Conservation (phyloP, 2,329 filamentous ascomycete genomes). For the Fusarium sterilihyphosum region DNA sequence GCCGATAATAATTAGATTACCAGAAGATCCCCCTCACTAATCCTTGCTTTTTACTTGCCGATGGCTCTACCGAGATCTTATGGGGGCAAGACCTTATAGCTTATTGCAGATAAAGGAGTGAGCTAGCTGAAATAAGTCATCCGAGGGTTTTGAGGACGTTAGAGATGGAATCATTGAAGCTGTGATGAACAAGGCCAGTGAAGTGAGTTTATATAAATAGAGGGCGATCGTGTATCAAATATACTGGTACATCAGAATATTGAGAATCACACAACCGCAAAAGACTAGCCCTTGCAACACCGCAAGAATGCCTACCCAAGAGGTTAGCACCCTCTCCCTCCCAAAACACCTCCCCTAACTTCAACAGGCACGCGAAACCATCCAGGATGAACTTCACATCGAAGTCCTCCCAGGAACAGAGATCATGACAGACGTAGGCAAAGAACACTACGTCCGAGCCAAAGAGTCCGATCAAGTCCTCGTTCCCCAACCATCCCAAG, state of each 20-base stretch:
- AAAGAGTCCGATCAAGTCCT: slow-evolving; percentile 27
- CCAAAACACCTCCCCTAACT: background rate
- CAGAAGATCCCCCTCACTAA: background rate
- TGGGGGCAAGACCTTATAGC: too few species aligned
- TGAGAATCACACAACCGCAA: fast-evolving
- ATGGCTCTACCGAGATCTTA: background rate
- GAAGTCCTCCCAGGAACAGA: slow-evolving; percentile 29
- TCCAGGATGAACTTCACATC: slow-evolving; percentile 31
- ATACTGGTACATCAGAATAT: background rate
- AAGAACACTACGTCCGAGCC: slow-evolving; percentile 24
- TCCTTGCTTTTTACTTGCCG: background rate
- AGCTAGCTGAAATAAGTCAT: background rate
- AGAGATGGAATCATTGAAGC: background rate
- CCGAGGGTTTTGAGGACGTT: background rate
- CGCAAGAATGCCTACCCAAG: background rate
- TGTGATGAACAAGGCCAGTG: fast-evolving
- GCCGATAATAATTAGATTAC: background rate
- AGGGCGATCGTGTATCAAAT: fast-evolving
- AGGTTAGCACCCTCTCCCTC: background rate
- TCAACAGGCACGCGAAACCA: background rate
- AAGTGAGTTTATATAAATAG: background rate
- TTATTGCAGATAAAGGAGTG: too few species aligned
- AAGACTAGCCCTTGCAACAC: background rate
- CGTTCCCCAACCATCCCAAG: slow-evolving; percentile 18
- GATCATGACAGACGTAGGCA: slow-evolving; percentile 33